Conservation (phyloP, 1,139 yeast genomes). For the Protomyces lactucae-debilis region DNA sequence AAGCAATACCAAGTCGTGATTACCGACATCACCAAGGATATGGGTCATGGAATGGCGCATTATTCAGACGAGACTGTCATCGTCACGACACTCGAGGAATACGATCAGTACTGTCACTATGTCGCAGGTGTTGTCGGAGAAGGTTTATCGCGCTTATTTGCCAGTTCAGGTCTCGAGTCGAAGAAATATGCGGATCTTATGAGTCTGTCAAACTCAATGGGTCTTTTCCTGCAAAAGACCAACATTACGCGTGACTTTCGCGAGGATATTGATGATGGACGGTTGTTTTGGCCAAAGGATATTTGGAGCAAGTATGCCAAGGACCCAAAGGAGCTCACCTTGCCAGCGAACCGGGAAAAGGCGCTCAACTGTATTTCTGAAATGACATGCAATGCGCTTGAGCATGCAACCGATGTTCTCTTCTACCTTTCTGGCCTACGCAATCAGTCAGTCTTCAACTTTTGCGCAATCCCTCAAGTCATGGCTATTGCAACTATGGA, state of each 20-base stretch:
- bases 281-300: conserved; percentile 95
- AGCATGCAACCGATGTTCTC: conserved; percentile 72
- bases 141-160: conserved; percentile 79
- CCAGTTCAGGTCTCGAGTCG: conserved; percentile 52
- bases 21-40: conserved; percentile 65
- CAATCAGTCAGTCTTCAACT: conserved; percentile 79
- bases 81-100: conserved; percentile 70
- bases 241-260: conserved; percentile 92
- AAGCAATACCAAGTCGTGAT: conserved; percentile 75
- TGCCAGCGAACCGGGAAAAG: conserved; percentile 53
- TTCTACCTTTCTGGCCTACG: conserved; percentile 68
- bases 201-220: conserved; percentile 70
- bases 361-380: conserved; percentile 59
- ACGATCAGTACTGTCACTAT: conserved; percentile 87
- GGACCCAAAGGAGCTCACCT: conserved; percentile 45
- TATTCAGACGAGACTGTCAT: conserved; percentile 73
- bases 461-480: conserved; percentile 96
- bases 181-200: conserved; percentile 16
- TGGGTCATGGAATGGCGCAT: conserved; percentile 99
- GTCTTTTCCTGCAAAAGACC: conserved; percentile 87
- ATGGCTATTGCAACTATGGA: conserved; percentile 97
- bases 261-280: conserved; percentile 86
- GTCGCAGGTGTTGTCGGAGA: conserved; percentile 98
- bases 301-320: conserved; percentile 76
- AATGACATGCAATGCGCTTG: conserved; percentile 70